These are phyloP conservation scores for Coccomyxa subellipsoidea DNA, from an alignment of 163 green algal genomes.

Conservation along the genomic window DNA sequence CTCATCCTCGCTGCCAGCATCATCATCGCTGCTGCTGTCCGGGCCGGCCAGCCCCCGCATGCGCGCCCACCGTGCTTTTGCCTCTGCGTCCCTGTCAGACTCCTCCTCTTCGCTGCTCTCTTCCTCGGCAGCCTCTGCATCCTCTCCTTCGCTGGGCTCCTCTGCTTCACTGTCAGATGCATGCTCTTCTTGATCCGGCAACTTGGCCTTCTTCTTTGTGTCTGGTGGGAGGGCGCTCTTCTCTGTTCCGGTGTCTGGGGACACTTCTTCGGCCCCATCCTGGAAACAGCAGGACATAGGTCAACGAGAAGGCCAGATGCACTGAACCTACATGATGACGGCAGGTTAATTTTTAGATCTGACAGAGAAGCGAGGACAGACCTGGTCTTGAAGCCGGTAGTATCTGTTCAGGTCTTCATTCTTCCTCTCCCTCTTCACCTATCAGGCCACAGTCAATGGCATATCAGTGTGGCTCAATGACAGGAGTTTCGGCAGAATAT, in stretches of 20 bases:
- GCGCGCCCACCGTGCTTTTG: slow-evolving; percentile 44
- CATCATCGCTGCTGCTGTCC: slow-evolving; percentile 36
- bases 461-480: background rate
- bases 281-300: too few relatives aligned
- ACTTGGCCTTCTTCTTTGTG: background rate
- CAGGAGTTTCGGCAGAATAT: background rate
- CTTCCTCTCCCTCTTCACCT: slow-evolving; percentile 33
- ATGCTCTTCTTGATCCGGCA: background rate
- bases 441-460: background rate
- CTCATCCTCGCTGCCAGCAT: slow-evolving; percentile 7
- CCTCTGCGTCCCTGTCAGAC: slow-evolving; percentile 32
- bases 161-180: background rate
- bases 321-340: too few relatives aligned
- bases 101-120: slow-evolving; percentile 9
- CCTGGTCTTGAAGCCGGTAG: slow-evolving; percentile 65
- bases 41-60: slow-evolving; percentile 15
- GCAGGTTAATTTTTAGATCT: too few relatives aligned
- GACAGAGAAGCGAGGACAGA: too few relatives aligned
- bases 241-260: too few relatives aligned
- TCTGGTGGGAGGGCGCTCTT: too few relatives aligned
- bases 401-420: slow-evolving; percentile 68
- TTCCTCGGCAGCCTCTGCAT: background rate
- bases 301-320: too few relatives aligned
- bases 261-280: too few relatives aligned
- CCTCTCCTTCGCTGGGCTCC: background rate